phyloP scores from a whole-genome alignment of 140 eudicot species.

The Cichorium intybus region DNA sequence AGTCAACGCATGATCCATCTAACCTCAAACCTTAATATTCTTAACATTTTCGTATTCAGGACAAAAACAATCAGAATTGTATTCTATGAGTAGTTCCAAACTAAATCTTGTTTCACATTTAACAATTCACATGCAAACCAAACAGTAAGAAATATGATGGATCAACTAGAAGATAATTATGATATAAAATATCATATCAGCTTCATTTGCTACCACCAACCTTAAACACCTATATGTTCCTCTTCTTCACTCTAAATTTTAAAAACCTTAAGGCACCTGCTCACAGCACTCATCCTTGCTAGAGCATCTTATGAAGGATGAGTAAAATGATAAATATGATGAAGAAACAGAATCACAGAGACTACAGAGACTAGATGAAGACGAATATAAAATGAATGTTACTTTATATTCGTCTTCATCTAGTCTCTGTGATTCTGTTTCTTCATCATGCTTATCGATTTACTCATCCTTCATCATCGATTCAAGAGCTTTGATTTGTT shows the following conservation, averaged over 20 bases:
- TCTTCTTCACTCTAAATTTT: constrained; percentile 89
- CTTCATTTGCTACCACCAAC: constrained; percentile 30
- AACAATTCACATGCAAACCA: constrained; percentile 2
- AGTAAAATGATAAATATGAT: no score
- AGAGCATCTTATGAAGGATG: constrained; percentile 93
- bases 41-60: not conserved
- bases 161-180: not conserved
- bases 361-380: no score
- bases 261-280: constrained; percentile 88
- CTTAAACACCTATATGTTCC: constrained; percentile 69
- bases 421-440: no score
- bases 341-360: no score
- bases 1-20: no score
- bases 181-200: constrained; percentile 10
- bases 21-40: not conserved
- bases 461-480: no score
- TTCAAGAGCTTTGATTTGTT: no score
- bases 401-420: no score
- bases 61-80: constrained; percentile 14
- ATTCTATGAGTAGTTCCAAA: not conserved
- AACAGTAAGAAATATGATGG: not conserved
- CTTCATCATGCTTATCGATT: no score
- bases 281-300: constrained; percentile 76
- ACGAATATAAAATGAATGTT: no score
- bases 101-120: no score